Base-by-base conservation (phyloP, 352 stramenopile genomes). In the Phytophthora constricta region DNA sequence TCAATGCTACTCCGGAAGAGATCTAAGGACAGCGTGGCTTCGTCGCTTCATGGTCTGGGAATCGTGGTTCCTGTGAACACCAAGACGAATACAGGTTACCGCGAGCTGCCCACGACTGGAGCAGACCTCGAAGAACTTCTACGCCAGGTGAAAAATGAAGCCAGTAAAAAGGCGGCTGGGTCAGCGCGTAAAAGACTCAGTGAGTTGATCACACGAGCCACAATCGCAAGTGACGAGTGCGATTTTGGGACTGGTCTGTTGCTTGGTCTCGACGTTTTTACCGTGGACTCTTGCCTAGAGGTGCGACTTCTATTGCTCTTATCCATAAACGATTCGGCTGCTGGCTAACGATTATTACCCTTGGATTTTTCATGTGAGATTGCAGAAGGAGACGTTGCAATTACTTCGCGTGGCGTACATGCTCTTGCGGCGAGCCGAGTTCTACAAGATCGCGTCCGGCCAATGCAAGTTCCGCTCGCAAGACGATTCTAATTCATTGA, bases 221-320 rank as follows among this genome's bases (percentile, higher is more conserved):
- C 80, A 26, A 91, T 91, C 27, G 83, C 80, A 17, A 87, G 72
- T 61, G 83, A 91, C 49, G 83, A 91, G 42, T 90, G 79, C 57
- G 83, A 91, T 57, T 91, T 91, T 63, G 83, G 83, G 8, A 90
- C 83, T 4, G 68, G 79, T 41, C 57, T 91, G 27, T 59, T 89
- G 59, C 75, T 91, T 14, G 83, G 83, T 20, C 59, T 91, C 3
- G 80, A 91, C 45, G 57, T 91, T 5, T 90, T 88, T 33, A 85
- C 75, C 1, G 62, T 59, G n/a, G 74, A 77, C 3, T 42, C 64
- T 0, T 56, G 57, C 33, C 72, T 87, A 4, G 70, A 89, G 72
- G 80, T 84, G 43, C 31, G 69, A 53, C 11, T 48, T 20, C 14
- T 4, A 16, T 11, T 10, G 14, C 14, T 53, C 14, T 31, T 28